These are phyloP conservation scores for Golubevia pallescens DNA, from an alignment of 1,284 basidiomycete species.

Conservation along the genomic window DNA sequence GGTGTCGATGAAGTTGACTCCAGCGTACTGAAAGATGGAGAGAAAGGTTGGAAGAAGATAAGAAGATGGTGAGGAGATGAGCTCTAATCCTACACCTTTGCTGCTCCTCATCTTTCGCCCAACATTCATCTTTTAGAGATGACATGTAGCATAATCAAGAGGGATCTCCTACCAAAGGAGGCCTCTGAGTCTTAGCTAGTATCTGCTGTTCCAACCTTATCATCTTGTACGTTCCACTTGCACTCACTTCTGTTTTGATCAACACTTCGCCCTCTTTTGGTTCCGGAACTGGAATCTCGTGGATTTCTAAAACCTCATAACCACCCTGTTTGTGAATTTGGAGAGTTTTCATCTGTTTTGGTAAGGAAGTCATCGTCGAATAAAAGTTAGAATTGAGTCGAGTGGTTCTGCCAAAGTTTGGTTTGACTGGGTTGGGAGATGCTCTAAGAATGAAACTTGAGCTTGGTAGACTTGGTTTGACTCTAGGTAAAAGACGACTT, in stretches of 20 bases:
- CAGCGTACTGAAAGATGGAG: neutral
- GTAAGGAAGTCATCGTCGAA: no score
- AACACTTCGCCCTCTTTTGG: slow-evolving; percentile 75
- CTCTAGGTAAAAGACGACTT: no score
- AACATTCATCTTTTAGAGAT: no score
- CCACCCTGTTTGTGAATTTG: slow-evolving; percentile 72
- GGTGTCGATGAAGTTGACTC: slow-evolving; percentile 73
- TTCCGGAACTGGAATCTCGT: slow-evolving; percentile 71
- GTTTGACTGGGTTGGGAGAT: no score
- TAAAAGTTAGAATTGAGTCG: no score
- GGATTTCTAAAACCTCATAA: slow-evolving; percentile 78
- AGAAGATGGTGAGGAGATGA: neutral
- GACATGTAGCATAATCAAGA: no score
- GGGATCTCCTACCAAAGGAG: no score
- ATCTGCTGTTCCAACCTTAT: neutral
- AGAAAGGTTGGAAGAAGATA: neutral
- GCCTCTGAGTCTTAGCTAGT: neutral
- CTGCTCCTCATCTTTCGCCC: no score
- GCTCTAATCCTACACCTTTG: slow-evolving; percentile 2
- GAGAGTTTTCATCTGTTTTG: slow-evolving; percentile 22
- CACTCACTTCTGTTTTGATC: slow-evolving; percentile 72
- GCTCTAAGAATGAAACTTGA: no score
- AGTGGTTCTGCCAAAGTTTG: no score
- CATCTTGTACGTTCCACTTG: neutral
- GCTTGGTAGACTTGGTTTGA: no score